These are phyloP conservation scores for Spencermartinsiella ligniputridi DNA, from an alignment of 1,139 yeast species.

Conservation along the genomic window DNA sequence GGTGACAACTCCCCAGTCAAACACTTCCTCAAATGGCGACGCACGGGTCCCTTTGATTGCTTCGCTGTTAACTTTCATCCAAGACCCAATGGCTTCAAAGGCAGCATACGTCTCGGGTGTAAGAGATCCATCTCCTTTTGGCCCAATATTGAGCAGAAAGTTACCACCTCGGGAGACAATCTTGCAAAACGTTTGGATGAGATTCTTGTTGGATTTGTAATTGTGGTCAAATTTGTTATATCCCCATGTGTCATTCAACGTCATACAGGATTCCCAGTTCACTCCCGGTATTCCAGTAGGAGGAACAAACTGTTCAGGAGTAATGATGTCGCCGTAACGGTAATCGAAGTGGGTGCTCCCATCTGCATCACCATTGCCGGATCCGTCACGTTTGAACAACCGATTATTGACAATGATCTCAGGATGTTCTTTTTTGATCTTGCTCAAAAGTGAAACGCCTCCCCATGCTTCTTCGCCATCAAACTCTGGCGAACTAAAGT, in stretches of 20 bases:
- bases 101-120: conserved; percentile 8
- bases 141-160: conserved; percentile 17
- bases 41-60: conserved; percentile 9
- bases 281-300: conserved; percentile 9
- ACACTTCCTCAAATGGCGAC: conserved; percentile 1
- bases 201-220: conserved; percentile 10
- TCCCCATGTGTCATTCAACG: conserved; percentile 17
- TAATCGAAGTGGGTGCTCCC: conserved; percentile 7
- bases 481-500: conserved; percentile 14
- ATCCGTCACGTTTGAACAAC: conserved; percentile 8
- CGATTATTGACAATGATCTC: conserved; percentile 14
- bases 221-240: conserved; percentile 13
- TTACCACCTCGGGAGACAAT: conserved; percentile 16
- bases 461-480: conserved; percentile 18
- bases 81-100: conserved; percentile 10
- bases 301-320: conserved; percentile 17
- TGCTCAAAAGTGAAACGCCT: conserved; percentile 9
- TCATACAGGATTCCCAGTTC: conserved; percentile 18
- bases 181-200: conserved; percentile 11
- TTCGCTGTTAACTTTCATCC: conserved; percentile 14
- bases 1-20: conserved; percentile 6
- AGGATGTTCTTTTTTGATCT: conserved; percentile 10
- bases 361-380: not conserved
- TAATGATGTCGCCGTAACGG: conserved; percentile 16
- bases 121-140: conserved; percentile 15